Percentiles rank a stretch among this genome's conserved stretches.
phyloP scores from a whole-genome alignment of 257 asterid genomes.

The Oldenlandia corymbosa region DNA sequence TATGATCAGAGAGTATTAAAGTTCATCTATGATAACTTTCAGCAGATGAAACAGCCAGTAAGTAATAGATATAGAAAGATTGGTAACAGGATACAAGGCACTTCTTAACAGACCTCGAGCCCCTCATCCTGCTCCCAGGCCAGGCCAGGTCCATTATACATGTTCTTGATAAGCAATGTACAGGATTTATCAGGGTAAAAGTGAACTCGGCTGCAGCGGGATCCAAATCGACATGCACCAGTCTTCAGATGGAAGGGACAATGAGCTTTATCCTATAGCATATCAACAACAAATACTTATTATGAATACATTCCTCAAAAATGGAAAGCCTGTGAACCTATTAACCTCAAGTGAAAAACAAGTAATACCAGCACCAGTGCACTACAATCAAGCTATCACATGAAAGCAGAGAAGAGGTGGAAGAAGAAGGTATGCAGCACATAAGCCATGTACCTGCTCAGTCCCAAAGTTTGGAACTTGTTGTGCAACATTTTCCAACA shows the following conservation, averaged over 20 bases:
- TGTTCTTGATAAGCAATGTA: slow-evolving; percentile 84
- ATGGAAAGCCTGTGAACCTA: neutral
- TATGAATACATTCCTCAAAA: slow-evolving; percentile 10
- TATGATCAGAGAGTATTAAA: neutral
- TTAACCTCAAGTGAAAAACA: neutral
- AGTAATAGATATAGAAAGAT: slow-evolving; percentile 10
- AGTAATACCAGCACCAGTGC: neutral
- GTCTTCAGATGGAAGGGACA: slow-evolving; percentile 98
- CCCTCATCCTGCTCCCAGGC: slow-evolving; percentile 99
- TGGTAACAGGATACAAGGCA: slow-evolving; percentile 89
- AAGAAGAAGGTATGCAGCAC: slow-evolving; percentile 7
- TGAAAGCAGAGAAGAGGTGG: neutral
- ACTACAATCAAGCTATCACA: neutral
- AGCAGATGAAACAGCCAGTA: neutral
- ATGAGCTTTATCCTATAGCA: slow-evolving; percentile 92
- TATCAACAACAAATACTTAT: slow-evolving; percentile 30
- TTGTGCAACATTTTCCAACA: slow-evolving; percentile 74
- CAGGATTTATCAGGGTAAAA: slow-evolving; percentile 94
- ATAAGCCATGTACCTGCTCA: slow-evolving; percentile 56
- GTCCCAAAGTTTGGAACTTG: slow-evolving; percentile 98
- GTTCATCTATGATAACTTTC: neutral
- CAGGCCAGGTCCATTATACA: slow-evolving; percentile 94
- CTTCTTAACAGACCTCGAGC: slow-evolving; percentile 99
- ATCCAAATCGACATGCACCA: slow-evolving; percentile 93
- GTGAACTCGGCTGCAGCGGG: slow-evolving; percentile 89